phyloP scores from a whole-genome alignment of 176 grass and related monocot species.

The Elymus sibiricus region DNA sequence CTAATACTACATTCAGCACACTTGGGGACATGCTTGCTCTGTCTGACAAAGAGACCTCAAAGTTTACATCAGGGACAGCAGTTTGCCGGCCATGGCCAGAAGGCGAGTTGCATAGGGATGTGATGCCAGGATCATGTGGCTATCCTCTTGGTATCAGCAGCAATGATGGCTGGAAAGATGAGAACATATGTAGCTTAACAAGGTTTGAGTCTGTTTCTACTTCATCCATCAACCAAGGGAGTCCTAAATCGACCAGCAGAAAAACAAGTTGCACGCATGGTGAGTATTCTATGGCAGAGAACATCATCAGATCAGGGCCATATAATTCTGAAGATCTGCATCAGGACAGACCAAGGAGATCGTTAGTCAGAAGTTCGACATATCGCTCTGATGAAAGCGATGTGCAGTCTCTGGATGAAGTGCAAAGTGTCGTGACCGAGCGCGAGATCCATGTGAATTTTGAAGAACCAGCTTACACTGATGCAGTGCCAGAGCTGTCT shows the following conservation, averaged over 20 bases:
- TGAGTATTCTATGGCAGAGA: conserved; percentile 49
- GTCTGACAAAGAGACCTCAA: conserved; percentile 48
- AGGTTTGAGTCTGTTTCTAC: conserved; percentile 50
- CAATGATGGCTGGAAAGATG: conserved; percentile 58
- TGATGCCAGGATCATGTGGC: neutral
- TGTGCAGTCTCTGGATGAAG: neutral
- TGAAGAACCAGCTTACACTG: conserved; percentile 44
- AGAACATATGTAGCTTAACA: conserved; percentile 32
- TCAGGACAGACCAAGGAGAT: conserved; percentile 8
- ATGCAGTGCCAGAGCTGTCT: conserved; percentile 17
- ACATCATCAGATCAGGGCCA: conserved; percentile 26
- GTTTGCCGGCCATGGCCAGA: conserved; percentile 1
- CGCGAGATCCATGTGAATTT: conserved; percentile 68
- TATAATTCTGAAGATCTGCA: conserved; percentile 15
- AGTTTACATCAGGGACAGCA: conserved; percentile 1
- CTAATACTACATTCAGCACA: conserved; percentile 34
- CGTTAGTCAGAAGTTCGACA: neutral
- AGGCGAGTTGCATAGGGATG: conserved; percentile 12
- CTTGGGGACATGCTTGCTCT: conserved; percentile 67
- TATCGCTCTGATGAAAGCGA: conserved; percentile 1
- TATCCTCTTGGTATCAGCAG: conserved; percentile 44
- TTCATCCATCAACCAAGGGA: conserved; percentile 26
- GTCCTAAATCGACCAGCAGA: conserved; percentile 28
- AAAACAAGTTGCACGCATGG: conserved; percentile 24
- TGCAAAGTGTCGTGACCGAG: conserved; percentile 37